phyloP scores from a whole-genome alignment of 2,329 filamentous ascomycete species.

The Cladophialophora chaetospira region DNA sequence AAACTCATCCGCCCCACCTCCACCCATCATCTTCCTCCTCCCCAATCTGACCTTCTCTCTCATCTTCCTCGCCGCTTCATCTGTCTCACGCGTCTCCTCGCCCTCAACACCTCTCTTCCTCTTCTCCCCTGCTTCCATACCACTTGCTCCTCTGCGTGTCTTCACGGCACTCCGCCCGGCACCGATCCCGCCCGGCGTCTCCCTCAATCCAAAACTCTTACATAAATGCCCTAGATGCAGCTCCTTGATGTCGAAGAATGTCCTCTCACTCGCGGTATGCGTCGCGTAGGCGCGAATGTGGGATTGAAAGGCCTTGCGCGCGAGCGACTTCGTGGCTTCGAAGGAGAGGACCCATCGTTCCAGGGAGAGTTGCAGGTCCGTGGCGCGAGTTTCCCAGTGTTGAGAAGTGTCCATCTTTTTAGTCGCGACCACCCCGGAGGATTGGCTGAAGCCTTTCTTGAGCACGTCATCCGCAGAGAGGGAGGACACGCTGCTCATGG shows the following conservation, averaged over 20 bases:
- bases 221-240: constrained; percentile 90
- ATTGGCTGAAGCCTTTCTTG: constrained; percentile 63
- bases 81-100: constrained; percentile 37
- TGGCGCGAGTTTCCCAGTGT: constrained; percentile 65
- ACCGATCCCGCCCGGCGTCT: constrained; percentile 74
- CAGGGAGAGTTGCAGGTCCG: constrained; percentile 66
- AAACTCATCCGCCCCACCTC: constrained; percentile 57
- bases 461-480: constrained; percentile 67
- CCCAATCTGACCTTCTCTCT: constrained; percentile 52
- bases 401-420: constrained; percentile 43
- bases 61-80: constrained; percentile 57
- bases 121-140: constrained; percentile 34
- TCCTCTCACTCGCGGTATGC: constrained; percentile 80
- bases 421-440: constrained; percentile 35
- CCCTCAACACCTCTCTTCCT: constrained; percentile 10
- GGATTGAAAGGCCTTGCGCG: constrained; percentile 82
- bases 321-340: constrained; percentile 73
- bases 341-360: constrained; percentile 68
- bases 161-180: constrained; percentile 40
- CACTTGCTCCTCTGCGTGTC: constrained; percentile 34
- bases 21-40: constrained; percentile 53
- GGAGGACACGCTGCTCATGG: constrained; percentile 58
- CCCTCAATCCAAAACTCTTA: constrained; percentile 88
- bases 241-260: constrained; percentile 87
- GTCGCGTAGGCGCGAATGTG: constrained; percentile 95